A percentile compares a stretch with the other conserved stretches of the same genome.
phyloP scores from a whole-genome alignment of 1,139 yeast species.

The Scheffersomyces lignicola region DNA sequence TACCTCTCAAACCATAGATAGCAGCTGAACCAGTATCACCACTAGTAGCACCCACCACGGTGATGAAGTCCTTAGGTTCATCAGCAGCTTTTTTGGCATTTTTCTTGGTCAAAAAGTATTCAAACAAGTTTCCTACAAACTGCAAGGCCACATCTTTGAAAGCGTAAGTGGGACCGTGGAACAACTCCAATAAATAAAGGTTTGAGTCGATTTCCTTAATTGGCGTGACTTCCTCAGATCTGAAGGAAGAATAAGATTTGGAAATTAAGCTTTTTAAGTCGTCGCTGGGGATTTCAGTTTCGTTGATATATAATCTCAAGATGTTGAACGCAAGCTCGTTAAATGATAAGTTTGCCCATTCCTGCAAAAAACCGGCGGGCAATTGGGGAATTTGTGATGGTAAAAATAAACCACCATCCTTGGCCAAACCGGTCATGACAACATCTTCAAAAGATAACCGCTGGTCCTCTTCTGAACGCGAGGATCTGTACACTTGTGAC shows the following conservation, averaged over 20 bases:
- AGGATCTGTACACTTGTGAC: slow-evolving; percentile 77
- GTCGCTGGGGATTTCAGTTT: slow-evolving; percentile 65
- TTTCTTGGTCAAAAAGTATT: slow-evolving; percentile 78
- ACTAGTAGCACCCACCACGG: slow-evolving; percentile 98
- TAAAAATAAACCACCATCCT: slow-evolving; percentile 92
- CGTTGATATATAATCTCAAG: slow-evolving; percentile 73
- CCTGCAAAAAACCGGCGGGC: slow-evolving; percentile 54
- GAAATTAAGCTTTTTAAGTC: slow-evolving; percentile 65
- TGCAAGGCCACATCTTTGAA: slow-evolving; percentile 98
- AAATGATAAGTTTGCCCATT: slow-evolving; percentile 77
- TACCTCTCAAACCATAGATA: slow-evolving; percentile 93
- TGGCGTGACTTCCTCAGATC: slow-evolving; percentile 86
- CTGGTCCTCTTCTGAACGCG: slow-evolving; percentile 61
- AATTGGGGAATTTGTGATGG: slow-evolving; percentile 81
- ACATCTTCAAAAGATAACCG: slow-evolving; percentile 84
- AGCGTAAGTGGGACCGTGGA: slow-evolving; percentile 99
- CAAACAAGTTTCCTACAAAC: slow-evolving; percentile 94
- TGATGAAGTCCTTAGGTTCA: slow-evolving; percentile 70
- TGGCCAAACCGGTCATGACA: slow-evolving; percentile 90
- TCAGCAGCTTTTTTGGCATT: slow-evolving; percentile 62
- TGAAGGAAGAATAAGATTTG: slow-evolving; percentile 85
- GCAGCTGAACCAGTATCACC: slow-evolving; percentile 99
- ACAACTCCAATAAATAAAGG: slow-evolving; percentile 80
- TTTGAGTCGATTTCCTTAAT: slow-evolving; percentile 57
- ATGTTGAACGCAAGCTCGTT: slow-evolving; percentile 85